These are phyloP conservation scores for Avena eriantha DNA, from an alignment of 176 grass and related monocot species.

Conservation along the genomic window DNA sequence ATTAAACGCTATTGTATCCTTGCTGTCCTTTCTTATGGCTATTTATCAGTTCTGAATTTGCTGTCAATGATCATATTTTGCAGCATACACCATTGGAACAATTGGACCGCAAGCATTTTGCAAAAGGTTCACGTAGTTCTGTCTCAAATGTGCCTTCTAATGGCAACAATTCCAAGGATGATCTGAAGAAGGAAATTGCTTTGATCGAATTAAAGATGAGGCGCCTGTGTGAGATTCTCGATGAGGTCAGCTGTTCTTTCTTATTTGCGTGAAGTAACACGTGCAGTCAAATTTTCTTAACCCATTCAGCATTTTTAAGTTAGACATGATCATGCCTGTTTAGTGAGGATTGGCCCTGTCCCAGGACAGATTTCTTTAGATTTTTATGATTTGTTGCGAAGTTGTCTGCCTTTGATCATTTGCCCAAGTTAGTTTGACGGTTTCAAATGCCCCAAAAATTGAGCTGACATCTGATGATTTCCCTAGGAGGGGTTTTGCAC, in stretches of 20 bases:
- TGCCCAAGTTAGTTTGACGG: not conserved
- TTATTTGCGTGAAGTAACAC: not conserved
- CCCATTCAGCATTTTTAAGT: not conserved
- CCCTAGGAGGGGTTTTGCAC: not conserved
- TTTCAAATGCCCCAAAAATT: not conserved
- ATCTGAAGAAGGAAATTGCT: constrained; percentile 75
- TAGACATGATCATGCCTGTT: constrained; percentile 7
- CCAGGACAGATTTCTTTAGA: not conserved
- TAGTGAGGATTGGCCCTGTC: constrained; percentile 4
- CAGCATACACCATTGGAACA: constrained; percentile 80
- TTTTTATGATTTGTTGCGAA: not conserved
- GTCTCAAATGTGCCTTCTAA: constrained; percentile 53
- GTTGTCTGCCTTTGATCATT: not conserved
- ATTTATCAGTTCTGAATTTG: constrained; percentile 32
- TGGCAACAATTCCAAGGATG: constrained; percentile 56
- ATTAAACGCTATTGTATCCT: constrained; percentile 1
- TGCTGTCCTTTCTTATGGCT: not conserved
- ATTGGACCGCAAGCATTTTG: constrained; percentile 89
- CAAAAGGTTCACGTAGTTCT: constrained; percentile 57
- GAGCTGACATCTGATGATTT: not conserved
- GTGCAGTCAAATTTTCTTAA: not conserved
- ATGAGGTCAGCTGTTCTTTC: constrained; percentile 68
- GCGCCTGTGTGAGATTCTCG: constrained; percentile 77
- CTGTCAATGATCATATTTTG: constrained; percentile 30
- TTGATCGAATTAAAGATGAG: constrained; percentile 81